Evolutionary conservation across 331 rosid species (phyloP).

Genomic region (Pyrus hybrid): DNA sequence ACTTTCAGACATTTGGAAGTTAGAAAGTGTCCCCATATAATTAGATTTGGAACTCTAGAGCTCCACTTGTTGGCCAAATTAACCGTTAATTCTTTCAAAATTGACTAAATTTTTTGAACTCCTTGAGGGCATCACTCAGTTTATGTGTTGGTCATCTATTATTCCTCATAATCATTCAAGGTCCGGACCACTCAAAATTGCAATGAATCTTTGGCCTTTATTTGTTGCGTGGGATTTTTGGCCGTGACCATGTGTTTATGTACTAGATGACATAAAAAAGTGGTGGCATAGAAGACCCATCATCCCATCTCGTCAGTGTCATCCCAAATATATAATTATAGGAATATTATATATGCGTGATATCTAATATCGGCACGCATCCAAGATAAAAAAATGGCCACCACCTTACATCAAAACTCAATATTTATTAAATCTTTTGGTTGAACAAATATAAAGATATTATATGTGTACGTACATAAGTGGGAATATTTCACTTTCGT

Average conservation of each 20-base stretch:
- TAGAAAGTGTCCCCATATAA: not conserved
- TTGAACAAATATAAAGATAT: not conserved
- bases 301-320: not conserved
- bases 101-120: not conserved
- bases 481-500: not conserved
- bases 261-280: not conserved
- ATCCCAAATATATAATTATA: not conserved
- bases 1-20: not conserved
- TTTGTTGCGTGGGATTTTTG: not conserved
- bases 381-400: not conserved
- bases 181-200: not conserved
- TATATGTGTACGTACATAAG: not conserved
- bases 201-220: not conserved
- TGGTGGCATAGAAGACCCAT: not conserved
- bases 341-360: not conserved
- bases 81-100: not conserved
- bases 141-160: not conserved
- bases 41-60: not conserved
- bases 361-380: not conserved
- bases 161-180: not conserved
- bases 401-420: not conserved
- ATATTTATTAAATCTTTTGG: not conserved
- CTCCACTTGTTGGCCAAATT: not conserved
- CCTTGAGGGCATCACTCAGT: not conserved
- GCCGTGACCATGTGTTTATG: not conserved